Evolutionary conservation across 2,329 filamentous ascomycete species (phyloP), one percentile per base, ranked within the genome.

Genomic region (Monilinia polystroma): DNA sequence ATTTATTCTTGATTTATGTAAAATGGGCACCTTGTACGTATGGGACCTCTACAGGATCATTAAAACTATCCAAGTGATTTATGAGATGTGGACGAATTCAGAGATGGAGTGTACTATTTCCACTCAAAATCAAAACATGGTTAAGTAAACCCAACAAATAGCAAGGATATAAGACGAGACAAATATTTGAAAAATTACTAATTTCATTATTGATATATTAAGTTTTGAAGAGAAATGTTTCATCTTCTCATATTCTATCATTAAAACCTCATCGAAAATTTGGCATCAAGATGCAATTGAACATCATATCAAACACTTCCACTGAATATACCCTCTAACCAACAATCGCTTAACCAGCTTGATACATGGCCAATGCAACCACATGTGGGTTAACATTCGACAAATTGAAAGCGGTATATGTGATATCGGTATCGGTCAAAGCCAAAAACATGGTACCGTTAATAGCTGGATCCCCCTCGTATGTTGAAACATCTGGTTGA

Each of bases 391-490:
- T 94, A 26, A 94, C 81, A 81, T 85, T 82, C 32, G 81, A 85
- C 68, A 94, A 67, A 75, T 95, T 95, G 77, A 91, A 94, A 0
- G 91, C 89, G 10, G 91, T 93, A 3, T 93, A 82, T 68, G 81
- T 87, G 0, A 88, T 71, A 70, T 93, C 84, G 0, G 77, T 75
- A 72, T 94, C 91, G 0, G 91, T 94, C 14, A 96, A 75, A 0
- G 87, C 89, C 57, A 96, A 79, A 75, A 94, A 95, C 78, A 93
- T 90, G 4, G 92, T 95, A 0, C 85, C 89, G 71, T 95, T 95
- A 62, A 90, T 81, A 1, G 85, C 85, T 0, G 70, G 69, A 51
- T 71, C 70, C n/a, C 86, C 85, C 67, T 83, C 81, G 74, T 83
- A 95, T 0, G 90, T 89, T 49, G 85, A 84, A 8, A 84, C 80